Conservation (phyloP, 768 basidiomycete genomes). For the Amanita jacksonii region DNA sequence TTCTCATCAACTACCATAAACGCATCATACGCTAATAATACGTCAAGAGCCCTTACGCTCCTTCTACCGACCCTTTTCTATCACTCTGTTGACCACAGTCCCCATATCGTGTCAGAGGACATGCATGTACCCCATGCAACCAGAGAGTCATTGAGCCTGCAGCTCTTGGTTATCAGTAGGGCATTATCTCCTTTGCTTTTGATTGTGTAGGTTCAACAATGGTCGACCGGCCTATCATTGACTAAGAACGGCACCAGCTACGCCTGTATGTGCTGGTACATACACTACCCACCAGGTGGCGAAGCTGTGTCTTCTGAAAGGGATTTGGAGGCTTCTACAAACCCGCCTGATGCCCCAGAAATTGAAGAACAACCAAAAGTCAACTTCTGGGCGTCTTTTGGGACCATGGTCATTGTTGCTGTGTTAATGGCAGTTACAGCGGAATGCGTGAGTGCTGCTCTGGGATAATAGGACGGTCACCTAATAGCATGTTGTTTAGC, state of each 20-base stretch:
- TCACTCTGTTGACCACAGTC: constrained; percentile 39
- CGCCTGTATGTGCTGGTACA: constrained; percentile 53
- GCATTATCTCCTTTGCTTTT: constrained; percentile 58
- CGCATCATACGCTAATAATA: background rate
- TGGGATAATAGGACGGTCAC: background rate
- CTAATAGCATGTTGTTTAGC: background rate
- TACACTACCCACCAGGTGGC: constrained; percentile 62
- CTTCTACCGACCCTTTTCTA: constrained; percentile 63
- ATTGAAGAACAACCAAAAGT: constrained; percentile 36
- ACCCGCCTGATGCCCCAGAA: background rate
- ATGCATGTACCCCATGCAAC: constrained; percentile 17
- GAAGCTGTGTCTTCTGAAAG: constrained; percentile 27
- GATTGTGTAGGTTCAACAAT: constrained; percentile 33
- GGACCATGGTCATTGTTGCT: constrained; percentile 39
- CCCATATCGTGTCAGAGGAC: constrained; percentile 6
- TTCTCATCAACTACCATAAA: constrained; percentile 4
- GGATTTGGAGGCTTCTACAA: background rate
- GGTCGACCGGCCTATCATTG: background rate
- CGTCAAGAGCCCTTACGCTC: constrained; percentile 45
- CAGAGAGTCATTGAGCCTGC: constrained; percentile 32
- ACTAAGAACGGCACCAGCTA: constrained; percentile 33
- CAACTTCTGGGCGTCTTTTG: constrained; percentile 55
- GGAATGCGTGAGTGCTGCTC: constrained; percentile 44
- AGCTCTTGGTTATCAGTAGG: constrained; percentile 53
- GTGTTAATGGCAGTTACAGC: constrained; percentile 60